Percentiles rank a stretch among this genome's conserved stretches.
Conservation (phyloP, 352 stramenopile genomes). For the Thalassiosira oceanica region DNA sequence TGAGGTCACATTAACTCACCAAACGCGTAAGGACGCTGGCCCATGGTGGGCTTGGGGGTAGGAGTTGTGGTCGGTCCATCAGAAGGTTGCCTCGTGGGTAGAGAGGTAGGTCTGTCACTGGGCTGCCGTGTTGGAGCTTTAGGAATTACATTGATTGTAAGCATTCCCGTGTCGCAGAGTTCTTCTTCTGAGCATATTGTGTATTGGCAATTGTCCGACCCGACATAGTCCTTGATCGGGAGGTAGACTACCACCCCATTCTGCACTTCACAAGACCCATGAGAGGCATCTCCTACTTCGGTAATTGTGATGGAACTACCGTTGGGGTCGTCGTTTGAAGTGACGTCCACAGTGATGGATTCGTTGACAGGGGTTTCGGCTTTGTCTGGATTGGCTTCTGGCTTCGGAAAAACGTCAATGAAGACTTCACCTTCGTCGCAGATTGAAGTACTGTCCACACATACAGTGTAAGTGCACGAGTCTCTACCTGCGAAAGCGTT, state of each 20-base stretch:
- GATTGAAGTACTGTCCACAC: conserved; percentile 2
- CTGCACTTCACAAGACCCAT: conserved; percentile 25
- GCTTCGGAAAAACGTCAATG: conserved; percentile 9
- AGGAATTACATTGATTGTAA: conserved; percentile 15
- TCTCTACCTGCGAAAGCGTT: conserved; percentile 11
- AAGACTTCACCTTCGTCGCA: conserved; percentile 2
- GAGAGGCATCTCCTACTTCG: too few relatives aligned
- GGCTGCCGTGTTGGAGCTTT: too few relatives aligned
- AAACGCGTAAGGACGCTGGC: too few relatives aligned
- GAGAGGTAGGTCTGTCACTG: too few relatives aligned
- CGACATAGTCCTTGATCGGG: conserved; percentile 16
- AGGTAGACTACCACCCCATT: conserved; percentile 32
- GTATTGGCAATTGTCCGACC: conserved; percentile 1
- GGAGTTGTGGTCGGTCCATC: too few relatives aligned
- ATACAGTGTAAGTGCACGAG: conserved; percentile 2
- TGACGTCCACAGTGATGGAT: conserved; percentile 13
- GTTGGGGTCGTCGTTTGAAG: conserved; percentile 12
- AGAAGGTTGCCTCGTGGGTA: too few relatives aligned
- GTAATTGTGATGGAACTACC: too few relatives aligned
- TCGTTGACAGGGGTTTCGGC: background rate
- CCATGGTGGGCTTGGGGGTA: too few relatives aligned
- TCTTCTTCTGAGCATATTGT: conserved; percentile 4
- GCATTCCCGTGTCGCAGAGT: background rate
- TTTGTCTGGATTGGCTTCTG: conserved; percentile 1
- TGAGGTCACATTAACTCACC: too few relatives aligned